These are phyloP conservation scores for Entomortierella parvispora DNA, from an alignment of 192 early-diverging fungal species.

Conservation along the genomic window DNA sequence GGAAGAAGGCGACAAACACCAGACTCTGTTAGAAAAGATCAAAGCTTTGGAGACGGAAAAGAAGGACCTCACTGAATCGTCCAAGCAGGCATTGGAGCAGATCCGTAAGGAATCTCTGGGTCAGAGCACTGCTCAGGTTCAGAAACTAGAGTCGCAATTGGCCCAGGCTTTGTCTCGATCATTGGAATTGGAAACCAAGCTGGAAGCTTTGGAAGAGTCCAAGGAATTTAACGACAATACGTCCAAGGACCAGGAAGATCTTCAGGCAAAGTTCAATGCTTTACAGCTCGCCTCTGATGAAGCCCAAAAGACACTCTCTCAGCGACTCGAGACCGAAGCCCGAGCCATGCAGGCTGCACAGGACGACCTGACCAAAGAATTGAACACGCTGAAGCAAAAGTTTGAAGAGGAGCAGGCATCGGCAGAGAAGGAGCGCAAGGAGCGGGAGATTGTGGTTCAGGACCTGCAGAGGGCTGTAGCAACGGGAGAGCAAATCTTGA, in stretches of 20 bases:
- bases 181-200: constrained; percentile 20
- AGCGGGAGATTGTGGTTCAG: constrained; percentile 19
- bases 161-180: too few species aligned
- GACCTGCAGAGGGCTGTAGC: constrained; percentile 19
- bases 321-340: constrained; percentile 48
- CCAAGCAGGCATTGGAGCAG: constrained; percentile 7
- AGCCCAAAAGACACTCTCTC: constrained; percentile 25
- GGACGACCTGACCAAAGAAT: constrained; percentile 16
- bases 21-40: constrained; percentile 22
- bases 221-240: neutral
- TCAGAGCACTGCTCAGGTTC: too few species aligned
- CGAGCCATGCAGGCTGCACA: constrained; percentile 1
- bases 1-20: constrained; percentile 18
- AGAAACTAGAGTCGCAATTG: too few species aligned
- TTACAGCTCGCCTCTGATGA: constrained; percentile 43
- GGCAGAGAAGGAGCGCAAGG: constrained; percentile 2
- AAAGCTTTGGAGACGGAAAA: constrained; percentile 16
- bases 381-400: constrained; percentile 53
- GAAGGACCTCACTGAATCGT: too few species aligned
- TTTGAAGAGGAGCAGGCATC: constrained; percentile 13
- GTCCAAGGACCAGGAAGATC: constrained; percentile 12
- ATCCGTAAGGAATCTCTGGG: constrained; percentile 4
- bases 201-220: constrained; percentile 25
- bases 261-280: constrained; percentile 7
- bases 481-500: constrained; percentile 8